Evolutionary conservation across 345 rosid species (phyloP), one percentile per base, ranked within the genome.

Genomic region (Lumnitzera littorea): DNA sequence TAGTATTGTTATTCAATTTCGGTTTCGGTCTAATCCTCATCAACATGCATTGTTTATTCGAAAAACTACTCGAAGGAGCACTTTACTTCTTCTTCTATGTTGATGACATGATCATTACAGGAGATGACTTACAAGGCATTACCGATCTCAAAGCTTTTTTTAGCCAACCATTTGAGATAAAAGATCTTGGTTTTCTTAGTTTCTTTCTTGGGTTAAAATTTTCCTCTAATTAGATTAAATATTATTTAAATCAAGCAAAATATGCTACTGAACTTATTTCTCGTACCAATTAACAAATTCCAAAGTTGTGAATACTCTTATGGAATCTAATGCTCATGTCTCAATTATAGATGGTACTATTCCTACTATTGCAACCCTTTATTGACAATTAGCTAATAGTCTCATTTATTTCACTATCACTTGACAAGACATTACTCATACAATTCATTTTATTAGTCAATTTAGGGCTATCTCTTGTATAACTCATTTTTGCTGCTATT

Each of bases 181-280:
- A 20, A 20, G 20, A 20, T 20, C 20, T 20, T 20, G 20, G 20
- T 20, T 20, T 20, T 20, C 20, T 20, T 3, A 23, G 25, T 0
- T 68, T 61, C 13, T 68, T 61, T 31, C 24, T 61, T 14, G 62
- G 61, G 1, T 4, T 67, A 1, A 49, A 62, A 16, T 24, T 20
- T 0, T 15, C 57, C 11, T 29, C 24, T 1, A 9, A 2, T 3
- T 0, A 25, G 5, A 0, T 3, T 2, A 63, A 63, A 0, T 17
- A 55, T 5, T 24, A 15, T 10, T 13, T 63, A 20, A 20, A 0
- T 20, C 20, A 63, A 16, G 11, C 50, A 0, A 62, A 56, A 9
- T 69, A 69, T 48, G 48, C 36, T 29, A 29, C 2, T 29, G 36
- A 29, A 6, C 3, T 29, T 29, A 6, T 29, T 29, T 29, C 36